Conservation (phyloP, 2,329 filamentous ascomycete genomes). For the Penicillium brasilianum region DNA sequence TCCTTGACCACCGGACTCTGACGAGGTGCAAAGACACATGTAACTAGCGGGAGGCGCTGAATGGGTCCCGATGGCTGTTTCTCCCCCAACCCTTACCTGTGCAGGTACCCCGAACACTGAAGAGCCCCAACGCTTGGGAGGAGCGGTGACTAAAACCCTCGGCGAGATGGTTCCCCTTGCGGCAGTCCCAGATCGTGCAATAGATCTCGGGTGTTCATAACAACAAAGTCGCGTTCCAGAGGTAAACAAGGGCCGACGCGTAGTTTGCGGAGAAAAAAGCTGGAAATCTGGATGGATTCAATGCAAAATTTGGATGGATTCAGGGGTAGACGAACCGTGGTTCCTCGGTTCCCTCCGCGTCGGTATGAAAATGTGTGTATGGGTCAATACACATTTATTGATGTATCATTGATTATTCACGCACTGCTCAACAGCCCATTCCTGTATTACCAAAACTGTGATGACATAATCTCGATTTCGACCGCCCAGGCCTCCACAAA, state of each 20-base stretch:
- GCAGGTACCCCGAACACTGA: conserved; percentile 17
- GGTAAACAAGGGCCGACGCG: conserved; percentile 21
- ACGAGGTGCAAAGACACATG: conserved; percentile 16
- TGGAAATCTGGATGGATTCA: conserved; percentile 19
- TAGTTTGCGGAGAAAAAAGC: conserved; percentile 16
- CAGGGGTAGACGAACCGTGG: conserved; percentile 31
- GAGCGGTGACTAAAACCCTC: neutral
- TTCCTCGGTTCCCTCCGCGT: conserved; percentile 1
- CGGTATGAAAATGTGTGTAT: neutral
- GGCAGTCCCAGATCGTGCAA: neutral
- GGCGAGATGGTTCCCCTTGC: neutral
- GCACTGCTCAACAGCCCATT: too few species aligned
- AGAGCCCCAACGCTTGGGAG: conserved; percentile 7
- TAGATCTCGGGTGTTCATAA: neutral
- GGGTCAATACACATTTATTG: neutral
- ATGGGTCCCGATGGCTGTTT: conserved; percentile 3
- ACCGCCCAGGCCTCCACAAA: neutral
- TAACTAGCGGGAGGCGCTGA: conserved; percentile 7
- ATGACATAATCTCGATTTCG: neutral
- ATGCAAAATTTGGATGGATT: conserved; percentile 16
- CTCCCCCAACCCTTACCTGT: conserved; percentile 16
- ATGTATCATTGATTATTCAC: neutral
- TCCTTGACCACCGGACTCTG: neutral
- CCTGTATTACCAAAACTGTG: neutral
- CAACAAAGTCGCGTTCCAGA: neutral